Evolutionary conservation across 2,329 filamentous ascomycete genomes (phyloP), one percentile per base, ranked within the genome.

Genomic region (Alternaria sp.): DNA sequence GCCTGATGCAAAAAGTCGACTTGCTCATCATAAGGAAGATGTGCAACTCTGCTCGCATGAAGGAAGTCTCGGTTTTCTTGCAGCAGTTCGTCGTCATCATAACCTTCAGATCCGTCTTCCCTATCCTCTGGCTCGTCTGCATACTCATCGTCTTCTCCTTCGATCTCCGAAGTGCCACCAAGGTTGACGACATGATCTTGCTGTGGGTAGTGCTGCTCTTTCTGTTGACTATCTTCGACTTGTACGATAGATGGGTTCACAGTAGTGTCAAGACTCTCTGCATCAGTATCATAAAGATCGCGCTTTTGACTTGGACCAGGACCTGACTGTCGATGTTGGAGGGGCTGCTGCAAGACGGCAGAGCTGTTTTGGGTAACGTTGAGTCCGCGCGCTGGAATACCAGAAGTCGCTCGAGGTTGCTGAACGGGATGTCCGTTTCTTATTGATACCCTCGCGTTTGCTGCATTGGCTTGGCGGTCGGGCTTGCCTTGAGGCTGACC

Each of bases 271-370:
- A 80, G 68, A 54, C 76, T 79, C 44, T 75, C 78, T 25, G 74
- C 74, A 62, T 82, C 79, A 61, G 80, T 82, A 52, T 76, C 80
- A 51, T 76, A 81, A 1, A 45, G 54, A 64, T 77, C 73, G 60
- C 61, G 62, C 54, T 67, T 69, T 19, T 62, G 40, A 26, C 50
- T 46, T n/a, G 51, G 62, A 55, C 56, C 62, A 61, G 69, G 68
- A 44, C 60, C 65, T 49, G 63, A 56, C 1, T 61, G 65, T 56
- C 62, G 66, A 30, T 57, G 66, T 30, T 65, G 69, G 9, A 54
- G 59, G 25, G 66, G 60, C 32, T 66, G 69, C 57, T 71, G 67
- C 10, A 67, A 17, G 5, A 54, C 17, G 40, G 62, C 61, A 25
- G 66, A 58, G 25, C 52, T 69, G 15, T 69, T 69, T 17, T 70